Percentiles rank a stretch among this genome's conserved stretches.
phyloP scores from a whole-genome alignment of 768 basidiomycete species.

The Boletus vinaceobasis region DNA sequence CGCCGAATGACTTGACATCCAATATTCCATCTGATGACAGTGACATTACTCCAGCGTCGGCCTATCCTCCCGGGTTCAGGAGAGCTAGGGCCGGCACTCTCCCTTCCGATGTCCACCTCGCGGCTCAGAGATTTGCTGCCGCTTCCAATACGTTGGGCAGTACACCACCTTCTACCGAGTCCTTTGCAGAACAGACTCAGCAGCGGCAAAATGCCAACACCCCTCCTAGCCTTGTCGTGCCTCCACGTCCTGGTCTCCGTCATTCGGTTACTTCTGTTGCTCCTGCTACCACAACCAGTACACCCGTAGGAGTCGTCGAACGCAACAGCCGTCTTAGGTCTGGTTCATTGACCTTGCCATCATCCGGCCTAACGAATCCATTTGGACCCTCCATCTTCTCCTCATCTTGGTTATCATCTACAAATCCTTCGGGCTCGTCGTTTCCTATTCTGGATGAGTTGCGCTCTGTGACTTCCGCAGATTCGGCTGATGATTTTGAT shows the following conservation, averaged over 20 bases:
- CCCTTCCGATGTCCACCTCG: slow-evolving; percentile 90
- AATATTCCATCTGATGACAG: slow-evolving; percentile 59
- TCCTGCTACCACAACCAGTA: slow-evolving; percentile 45
- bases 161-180: slow-evolving; percentile 48
- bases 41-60: slow-evolving; percentile 61
- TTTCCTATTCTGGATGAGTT: slow-evolving; percentile 75
- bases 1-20: slow-evolving; percentile 63
- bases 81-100: slow-evolving; percentile 97
- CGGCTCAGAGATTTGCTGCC: slow-evolving; percentile 76
- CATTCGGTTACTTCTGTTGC: slow-evolving; percentile 71
- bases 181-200: slow-evolving; percentile 46
- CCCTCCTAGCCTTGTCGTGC: slow-evolving; percentile 40
- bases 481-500: slow-evolving; percentile 83
- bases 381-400: slow-evolving; percentile 90
- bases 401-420: slow-evolving; percentile 78
- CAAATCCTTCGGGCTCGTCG: slow-evolving; percentile 53
- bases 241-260: slow-evolving; percentile 64
- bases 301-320: slow-evolving; percentile 40
- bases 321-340: slow-evolving; percentile 85
- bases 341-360: slow-evolving; percentile 85
- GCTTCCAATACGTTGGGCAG: slow-evolving; percentile 55
- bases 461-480: slow-evolving; percentile 74
- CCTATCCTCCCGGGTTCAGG: slow-evolving; percentile 83
- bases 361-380: slow-evolving; percentile 72
- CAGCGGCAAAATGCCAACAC: slow-evolving; percentile 36